Conservation (phyloP, 2,329 filamentous ascomycete species). For the Venturia nashicola region DNA sequence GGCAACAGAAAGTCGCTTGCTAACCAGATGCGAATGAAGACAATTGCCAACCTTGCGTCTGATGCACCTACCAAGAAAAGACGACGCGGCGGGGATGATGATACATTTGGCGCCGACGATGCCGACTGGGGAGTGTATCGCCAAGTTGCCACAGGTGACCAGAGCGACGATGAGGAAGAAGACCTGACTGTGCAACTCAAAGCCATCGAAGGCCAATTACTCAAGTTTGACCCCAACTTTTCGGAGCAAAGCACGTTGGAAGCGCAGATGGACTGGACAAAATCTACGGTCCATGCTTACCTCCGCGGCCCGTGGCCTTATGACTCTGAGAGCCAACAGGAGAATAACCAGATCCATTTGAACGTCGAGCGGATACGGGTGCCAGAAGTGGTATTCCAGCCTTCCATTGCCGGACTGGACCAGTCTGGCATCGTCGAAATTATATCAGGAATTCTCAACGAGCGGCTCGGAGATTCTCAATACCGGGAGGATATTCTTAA, state of each 20-base stretch:
- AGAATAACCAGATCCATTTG: conserved; percentile 81
- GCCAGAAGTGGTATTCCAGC: conserved; percentile 86
- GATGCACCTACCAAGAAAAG: conserved; percentile 77
- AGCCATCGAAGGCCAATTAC: conserved; percentile 68
- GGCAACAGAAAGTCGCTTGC: conserved; percentile 95
- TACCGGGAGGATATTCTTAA: conserved; percentile 60
- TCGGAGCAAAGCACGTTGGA: conserved; percentile 86
- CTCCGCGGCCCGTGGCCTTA: conserved; percentile 78
- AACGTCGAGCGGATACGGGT: conserved; percentile 95
- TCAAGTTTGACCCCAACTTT: conserved; percentile 78
- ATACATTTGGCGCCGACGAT: conserved; percentile 93
- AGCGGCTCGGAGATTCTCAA: conserved; percentile 51
- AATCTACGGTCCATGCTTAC: conserved; percentile 82
- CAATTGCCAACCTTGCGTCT: conserved; percentile 86
- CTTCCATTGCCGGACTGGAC: conserved; percentile 80
- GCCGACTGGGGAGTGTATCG: conserved; percentile 98
- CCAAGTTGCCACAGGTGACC: conserved; percentile 71
- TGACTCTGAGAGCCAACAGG: conserved; percentile 63
- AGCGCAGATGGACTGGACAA: conserved; percentile 91
- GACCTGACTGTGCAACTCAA: conserved; percentile 66
- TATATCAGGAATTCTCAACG: conserved; percentile 74
- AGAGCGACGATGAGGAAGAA: conserved; percentile 81
- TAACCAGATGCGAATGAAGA: conserved; percentile 96
- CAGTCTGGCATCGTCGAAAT: conserved; percentile 92
- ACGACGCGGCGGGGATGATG: conserved; percentile 76